These are phyloP conservation scores for Anastatica hierochuntica DNA, from an alignment of 345 rosid genomes.

Conservation along the genomic window DNA sequence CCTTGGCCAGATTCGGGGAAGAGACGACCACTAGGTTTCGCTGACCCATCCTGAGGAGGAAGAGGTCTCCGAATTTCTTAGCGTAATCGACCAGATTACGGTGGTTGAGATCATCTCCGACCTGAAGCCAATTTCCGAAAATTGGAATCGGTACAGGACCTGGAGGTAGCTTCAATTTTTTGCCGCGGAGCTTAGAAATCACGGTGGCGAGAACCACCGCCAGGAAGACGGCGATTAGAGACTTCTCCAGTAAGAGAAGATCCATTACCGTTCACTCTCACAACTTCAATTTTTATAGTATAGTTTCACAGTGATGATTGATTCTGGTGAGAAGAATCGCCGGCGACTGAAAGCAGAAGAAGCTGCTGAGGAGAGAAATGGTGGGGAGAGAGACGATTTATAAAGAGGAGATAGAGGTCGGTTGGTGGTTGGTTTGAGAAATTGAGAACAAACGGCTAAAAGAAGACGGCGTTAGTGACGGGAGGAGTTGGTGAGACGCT, in stretches of 20 bases:
- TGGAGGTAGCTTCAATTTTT: constrained; percentile 76
- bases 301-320: background rate
- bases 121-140: constrained; percentile 98
- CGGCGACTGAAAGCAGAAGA: constrained; percentile 2
- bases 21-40: constrained; percentile 87
- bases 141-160: constrained; percentile 83
- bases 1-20: constrained; percentile 76
- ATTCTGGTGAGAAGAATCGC: background rate
- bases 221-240: constrained; percentile 56
- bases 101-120: constrained; percentile 95
- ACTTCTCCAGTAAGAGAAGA: constrained; percentile 69
- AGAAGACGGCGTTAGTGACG: constrained; percentile 14
- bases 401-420: constrained; percentile 7
- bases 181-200: constrained; percentile 79
- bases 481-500: constrained; percentile 17
- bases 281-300: background rate
- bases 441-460: constrained; percentile 11
- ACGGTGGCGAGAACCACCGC: constrained; percentile 55
- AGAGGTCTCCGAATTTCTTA: constrained; percentile 54
- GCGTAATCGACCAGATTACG: constrained; percentile 76
- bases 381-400: background rate
- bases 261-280: constrained; percentile 39
- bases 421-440: constrained; percentile 15
- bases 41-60: constrained; percentile 80
- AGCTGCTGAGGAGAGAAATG: constrained; percentile 18